Conservation (phyloP, 1,284 basidiomycete species). For the Melanopsichium pennsylvanicum region DNA sequence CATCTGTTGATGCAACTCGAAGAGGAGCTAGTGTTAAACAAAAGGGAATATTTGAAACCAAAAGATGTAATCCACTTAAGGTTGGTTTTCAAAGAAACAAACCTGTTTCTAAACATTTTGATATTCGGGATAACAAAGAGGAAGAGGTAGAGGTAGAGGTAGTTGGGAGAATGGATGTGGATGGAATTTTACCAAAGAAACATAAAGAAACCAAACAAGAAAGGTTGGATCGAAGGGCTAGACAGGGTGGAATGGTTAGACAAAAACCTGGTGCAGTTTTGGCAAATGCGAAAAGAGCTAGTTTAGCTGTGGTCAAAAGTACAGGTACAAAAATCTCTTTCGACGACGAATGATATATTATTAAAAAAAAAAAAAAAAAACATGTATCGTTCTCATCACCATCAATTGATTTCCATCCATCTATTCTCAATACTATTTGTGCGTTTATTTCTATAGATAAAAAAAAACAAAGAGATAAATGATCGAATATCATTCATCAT, state of each 20-base stretch:
- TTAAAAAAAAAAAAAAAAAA: no score
- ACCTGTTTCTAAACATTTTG: no score
- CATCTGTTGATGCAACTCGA: conserved; percentile 79
- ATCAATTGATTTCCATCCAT: no score
- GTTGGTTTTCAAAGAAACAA: conserved; percentile 20
- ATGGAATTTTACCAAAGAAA: conserved; percentile 37
- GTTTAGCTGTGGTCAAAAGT: conserved; percentile 80
- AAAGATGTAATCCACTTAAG: not conserved
- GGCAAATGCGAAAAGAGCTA: conserved; percentile 84
- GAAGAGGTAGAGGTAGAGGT: conserved; percentile 22
- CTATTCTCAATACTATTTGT: no score
- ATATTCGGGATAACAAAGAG: no score
- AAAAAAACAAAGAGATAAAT: no score
- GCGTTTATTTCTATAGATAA: no score
- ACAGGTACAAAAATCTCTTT: conserved; percentile 87
- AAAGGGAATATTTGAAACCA: not conserved
- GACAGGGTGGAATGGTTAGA: conserved; percentile 66
- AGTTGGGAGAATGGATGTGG: conserved; percentile 60
- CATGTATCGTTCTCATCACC: no score
- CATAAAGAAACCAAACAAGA: conserved; percentile 55
- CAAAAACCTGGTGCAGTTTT: conserved; percentile 88
- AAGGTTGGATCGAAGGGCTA: conserved; percentile 11
- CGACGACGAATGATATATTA: conserved; percentile 32
- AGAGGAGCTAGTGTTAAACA: conserved; percentile 51
- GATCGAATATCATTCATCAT: no score